Evolutionary conservation across 2,329 filamentous ascomycete species (phyloP), one percentile per base, ranked within the genome.

Genomic region (Trichoderma endophyticum): DNA sequence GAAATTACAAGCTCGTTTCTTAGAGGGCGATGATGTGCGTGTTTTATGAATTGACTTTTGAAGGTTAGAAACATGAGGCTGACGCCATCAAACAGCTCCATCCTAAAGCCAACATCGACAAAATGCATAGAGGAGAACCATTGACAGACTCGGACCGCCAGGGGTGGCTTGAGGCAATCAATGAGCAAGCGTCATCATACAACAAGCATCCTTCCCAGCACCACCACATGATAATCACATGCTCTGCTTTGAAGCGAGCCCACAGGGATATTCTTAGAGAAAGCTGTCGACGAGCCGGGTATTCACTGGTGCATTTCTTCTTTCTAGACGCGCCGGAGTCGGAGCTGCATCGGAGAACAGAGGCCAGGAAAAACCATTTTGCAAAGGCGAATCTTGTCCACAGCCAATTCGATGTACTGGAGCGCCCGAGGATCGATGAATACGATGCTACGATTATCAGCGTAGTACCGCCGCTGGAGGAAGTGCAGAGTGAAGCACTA

Each of bases 401-500:
- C 11, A 67, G 64, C 21, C 64, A 67, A 9, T 67, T 67, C 12
- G 64, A 67, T 2, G 32, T 57, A 6, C 12, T 67, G 8, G 64
- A 67, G 51, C 64, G 64, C 30, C 64, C 64, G 4, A 57, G 51
- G 51, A 67, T 67, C 12, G 15, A 67, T 14, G 64, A 67, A 28
- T 67, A 67, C 21, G 64, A 67, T 39, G 64, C 64, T 30, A 67
- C 51, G 1, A 67, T 67, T 6, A 67, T 67, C 6, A 67, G 64
- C 8, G 64, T 67, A 3, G 51, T 67, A 14, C 64, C 51, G 5
- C 4, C 64, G 32, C 15, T 43, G 32, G 32, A 59, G 2, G 32
- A 28, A 36, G 64, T 67, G 24, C 64, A 67, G 64, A 43, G 8
- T 5, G 64, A 67, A 21, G 34, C 77, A 77, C 81, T 78, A 4